Evolutionary conservation across 2,329 filamentous ascomycete genomes (phyloP).

Genomic region (Teratosphaeria destructans): DNA sequence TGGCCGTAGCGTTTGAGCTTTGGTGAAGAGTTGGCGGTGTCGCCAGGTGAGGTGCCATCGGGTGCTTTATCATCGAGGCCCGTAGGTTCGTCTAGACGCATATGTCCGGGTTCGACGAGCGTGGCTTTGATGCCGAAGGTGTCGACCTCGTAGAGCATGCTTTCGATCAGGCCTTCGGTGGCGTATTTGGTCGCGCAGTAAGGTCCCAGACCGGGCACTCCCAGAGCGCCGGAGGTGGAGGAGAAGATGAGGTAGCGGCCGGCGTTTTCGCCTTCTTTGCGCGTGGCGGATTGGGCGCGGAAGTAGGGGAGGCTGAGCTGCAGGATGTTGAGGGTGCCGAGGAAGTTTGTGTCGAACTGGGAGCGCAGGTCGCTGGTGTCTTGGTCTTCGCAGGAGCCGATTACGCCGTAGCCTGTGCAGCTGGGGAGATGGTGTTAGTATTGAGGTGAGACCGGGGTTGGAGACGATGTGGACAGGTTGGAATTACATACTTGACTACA

Average conservation of each 20-base stretch:
- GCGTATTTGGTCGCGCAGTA: constrained; percentile 98
- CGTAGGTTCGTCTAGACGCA: constrained; percentile 68
- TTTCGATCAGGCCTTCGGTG: constrained; percentile 88
- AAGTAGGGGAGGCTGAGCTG: constrained; percentile 83
- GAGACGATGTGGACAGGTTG: background rate
- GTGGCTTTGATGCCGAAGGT: constrained; percentile 87
- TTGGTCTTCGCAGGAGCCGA: constrained; percentile 92
- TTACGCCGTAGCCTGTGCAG: constrained; percentile 90
- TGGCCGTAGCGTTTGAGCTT: constrained; percentile 73
- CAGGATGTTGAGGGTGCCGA: constrained; percentile 88
- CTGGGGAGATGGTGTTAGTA: constrained; percentile 16
- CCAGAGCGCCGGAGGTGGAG: constrained; percentile 82
- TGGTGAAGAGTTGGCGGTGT: background rate
- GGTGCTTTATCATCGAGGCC: constrained; percentile 22
- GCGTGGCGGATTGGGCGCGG: constrained; percentile 48
- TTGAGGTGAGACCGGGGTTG: background rate
- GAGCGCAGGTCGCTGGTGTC: constrained; percentile 89
- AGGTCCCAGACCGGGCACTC: constrained; percentile 81
- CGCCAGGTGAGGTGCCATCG: constrained; percentile 1
- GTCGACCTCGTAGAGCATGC: constrained; percentile 92
- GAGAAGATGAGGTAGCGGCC: constrained; percentile 93
- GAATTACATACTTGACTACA: constrained; percentile 56
- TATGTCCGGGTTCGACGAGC: constrained; percentile 80
- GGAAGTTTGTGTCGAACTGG: constrained; percentile 97
- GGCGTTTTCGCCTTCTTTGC: constrained; percentile 18